Evolutionary conservation across 768 basidiomycete genomes (phyloP).

Genomic region (Amanita jacksonii): DNA sequence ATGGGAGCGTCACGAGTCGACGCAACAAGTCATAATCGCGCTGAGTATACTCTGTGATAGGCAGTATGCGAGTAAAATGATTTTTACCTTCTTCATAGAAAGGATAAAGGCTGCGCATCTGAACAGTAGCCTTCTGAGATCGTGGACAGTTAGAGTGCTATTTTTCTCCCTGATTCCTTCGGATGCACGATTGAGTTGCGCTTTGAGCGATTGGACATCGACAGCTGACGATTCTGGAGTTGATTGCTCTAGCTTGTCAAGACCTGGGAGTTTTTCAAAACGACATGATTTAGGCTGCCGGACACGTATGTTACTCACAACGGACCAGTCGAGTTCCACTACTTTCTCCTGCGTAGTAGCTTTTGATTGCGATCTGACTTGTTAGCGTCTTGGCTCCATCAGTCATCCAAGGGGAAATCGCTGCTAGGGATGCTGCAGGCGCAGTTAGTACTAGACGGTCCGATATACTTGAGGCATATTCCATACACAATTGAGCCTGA

Average conservation of each 20-base stretch:
- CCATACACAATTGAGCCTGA: slow-evolving; percentile 66
- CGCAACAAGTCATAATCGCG: slow-evolving; percentile 80
- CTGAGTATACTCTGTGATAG: slow-evolving; percentile 26
- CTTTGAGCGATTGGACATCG: slow-evolving; percentile 59
- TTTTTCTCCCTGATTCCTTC: slow-evolving; percentile 63
- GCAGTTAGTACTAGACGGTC: neutral
- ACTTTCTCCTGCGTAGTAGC: slow-evolving; percentile 83
- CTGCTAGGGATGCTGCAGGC: neutral
- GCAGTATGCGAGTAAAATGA: neutral
- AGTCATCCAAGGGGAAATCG: slow-evolving; percentile 45
- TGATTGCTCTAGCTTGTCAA: slow-evolving; percentile 49
- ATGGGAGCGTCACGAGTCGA: slow-evolving; percentile 80
- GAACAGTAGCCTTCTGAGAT: slow-evolving; percentile 79
- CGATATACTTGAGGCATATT: neutral
- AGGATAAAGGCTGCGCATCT: slow-evolving; percentile 79
- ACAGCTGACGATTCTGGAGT: slow-evolving; percentile 51
- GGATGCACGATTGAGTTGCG: slow-evolving; percentile 56
- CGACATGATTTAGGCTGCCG: neutral
- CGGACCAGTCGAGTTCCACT: slow-evolving; percentile 70
- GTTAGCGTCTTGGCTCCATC: slow-evolving; percentile 78
- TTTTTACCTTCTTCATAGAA: slow-evolving; percentile 47
- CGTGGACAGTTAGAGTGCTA: slow-evolving; percentile 67
- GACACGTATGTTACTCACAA: slow-evolving; percentile 39
- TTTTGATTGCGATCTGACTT: slow-evolving; percentile 83
- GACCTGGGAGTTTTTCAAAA: slow-evolving; percentile 36